phyloP scores from a whole-genome alignment of 2,329 filamentous ascomycete species.

The Amesomyces nigricolor region DNA sequence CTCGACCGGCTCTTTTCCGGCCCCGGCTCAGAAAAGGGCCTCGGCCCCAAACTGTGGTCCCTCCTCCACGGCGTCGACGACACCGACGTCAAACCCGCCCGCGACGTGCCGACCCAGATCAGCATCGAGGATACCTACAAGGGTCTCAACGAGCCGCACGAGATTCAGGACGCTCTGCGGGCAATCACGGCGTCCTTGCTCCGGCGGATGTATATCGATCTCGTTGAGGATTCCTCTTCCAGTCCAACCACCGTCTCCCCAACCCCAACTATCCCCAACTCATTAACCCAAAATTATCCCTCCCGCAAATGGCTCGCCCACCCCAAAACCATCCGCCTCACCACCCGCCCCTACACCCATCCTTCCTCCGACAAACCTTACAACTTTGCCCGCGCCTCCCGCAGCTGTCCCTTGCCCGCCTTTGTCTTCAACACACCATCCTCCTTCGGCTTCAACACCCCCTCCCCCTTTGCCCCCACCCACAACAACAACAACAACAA shows the following conservation, averaged over 20 bases:
- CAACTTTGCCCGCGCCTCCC: slow-evolving; percentile 65
- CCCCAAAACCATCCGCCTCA: slow-evolving; percentile 75
- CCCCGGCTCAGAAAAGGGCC: slow-evolving; percentile 63
- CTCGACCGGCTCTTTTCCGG: slow-evolving; percentile 67
- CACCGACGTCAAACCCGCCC: slow-evolving; percentile 64
- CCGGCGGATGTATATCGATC: slow-evolving; percentile 70
- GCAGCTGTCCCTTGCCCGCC: slow-evolving; percentile 65
- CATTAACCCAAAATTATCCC: neutral
- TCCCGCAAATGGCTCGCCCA: slow-evolving; percentile 64
- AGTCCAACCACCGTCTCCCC: slow-evolving; percentile 32
- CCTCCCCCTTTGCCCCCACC: slow-evolving; percentile 40
- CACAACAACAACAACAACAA: neutral
- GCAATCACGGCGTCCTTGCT: slow-evolving; percentile 65
- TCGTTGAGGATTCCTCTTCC: slow-evolving; percentile 45
- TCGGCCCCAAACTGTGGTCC: slow-evolving; percentile 68
- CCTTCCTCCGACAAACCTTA: slow-evolving; percentile 42
- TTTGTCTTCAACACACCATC: slow-evolving; percentile 58
- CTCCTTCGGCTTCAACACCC: too few species aligned
- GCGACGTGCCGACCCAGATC: slow-evolving; percentile 75
- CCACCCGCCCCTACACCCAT: slow-evolving; percentile 54
- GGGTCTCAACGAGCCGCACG: slow-evolving; percentile 57
- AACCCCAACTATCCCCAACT: slow-evolving; percentile 28
- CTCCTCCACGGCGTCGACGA: slow-evolving; percentile 77
- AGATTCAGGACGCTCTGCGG: slow-evolving; percentile 63
- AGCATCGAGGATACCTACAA: slow-evolving; percentile 91